A percentile compares a stretch with the other conserved stretches of the same genome.
Conservation (phyloP, 768 basidiomycete genomes). For the Sutorius australiensis region DNA sequence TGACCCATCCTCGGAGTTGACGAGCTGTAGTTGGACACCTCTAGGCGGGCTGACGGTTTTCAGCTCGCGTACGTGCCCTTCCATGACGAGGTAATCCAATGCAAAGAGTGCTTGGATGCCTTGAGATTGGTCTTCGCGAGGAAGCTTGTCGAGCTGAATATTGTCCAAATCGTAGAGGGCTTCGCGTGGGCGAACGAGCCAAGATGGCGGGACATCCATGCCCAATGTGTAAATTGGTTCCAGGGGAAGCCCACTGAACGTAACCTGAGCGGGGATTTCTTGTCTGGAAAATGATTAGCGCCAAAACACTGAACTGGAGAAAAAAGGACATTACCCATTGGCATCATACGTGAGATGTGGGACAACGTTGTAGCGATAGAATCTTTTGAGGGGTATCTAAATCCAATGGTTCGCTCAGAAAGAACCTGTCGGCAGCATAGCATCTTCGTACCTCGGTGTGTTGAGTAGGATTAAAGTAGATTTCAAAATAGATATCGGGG, state of each 20-base stretch:
- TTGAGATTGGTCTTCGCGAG: conserved; percentile 43
- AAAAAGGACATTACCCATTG: conserved; percentile 47
- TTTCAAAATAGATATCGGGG: conserved; percentile 62
- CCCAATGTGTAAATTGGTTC: conserved; percentile 93
- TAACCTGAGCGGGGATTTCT: conserved; percentile 54
- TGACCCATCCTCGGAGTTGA: conserved; percentile 38
- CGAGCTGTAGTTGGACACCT: conserved; percentile 86
- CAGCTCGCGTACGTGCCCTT: conserved; percentile 87
- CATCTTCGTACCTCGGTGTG: conserved; percentile 57
- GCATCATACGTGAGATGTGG: conserved; percentile 60
- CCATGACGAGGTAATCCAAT: conserved; percentile 87
- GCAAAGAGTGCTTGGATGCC: conserved; percentile 79
- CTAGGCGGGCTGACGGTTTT: conserved; percentile 68
- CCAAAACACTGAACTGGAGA: not conserved
- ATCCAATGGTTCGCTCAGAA: not conserved
- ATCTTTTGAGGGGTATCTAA: conserved; percentile 86
- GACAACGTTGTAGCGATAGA: conserved; percentile 78
- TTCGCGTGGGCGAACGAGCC: conserved; percentile 89
- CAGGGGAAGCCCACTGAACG: conserved; percentile 70
- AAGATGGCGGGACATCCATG: conserved; percentile 86
- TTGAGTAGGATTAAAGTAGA: conserved; percentile 74
- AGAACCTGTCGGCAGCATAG: not conserved
- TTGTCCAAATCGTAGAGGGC: conserved; percentile 95
- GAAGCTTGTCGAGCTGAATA: conserved; percentile 73
- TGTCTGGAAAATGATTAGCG: conserved; percentile 36